Percentiles rank a stretch among this genome's conserved stretches.
Evolutionary conservation across 2,329 filamentous ascomycete species (phyloP).

Genomic region (Fusarium sp.): DNA sequence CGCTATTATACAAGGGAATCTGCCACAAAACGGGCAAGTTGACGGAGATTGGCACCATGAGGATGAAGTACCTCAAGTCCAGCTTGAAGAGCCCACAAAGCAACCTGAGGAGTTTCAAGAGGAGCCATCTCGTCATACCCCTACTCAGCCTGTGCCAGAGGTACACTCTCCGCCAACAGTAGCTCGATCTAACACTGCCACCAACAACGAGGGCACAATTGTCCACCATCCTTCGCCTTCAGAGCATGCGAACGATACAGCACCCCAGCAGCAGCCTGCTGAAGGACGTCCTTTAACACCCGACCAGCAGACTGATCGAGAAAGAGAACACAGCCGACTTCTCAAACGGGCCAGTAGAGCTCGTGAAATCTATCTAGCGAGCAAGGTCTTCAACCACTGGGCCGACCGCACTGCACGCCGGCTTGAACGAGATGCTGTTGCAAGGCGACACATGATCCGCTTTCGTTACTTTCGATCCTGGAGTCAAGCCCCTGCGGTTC

Average conservation of each 20-base stretch:
- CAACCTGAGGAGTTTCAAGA: constrained; percentile 10
- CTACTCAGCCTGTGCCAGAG: constrained; percentile 1
- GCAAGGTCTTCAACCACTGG: constrained; percentile 68
- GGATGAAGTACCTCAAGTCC: constrained; percentile 7
- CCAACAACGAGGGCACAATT: constrained; percentile 23
- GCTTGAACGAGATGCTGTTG: constrained; percentile 75
- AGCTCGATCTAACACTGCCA: constrained; percentile 8
- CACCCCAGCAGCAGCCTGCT: constrained; percentile 4
- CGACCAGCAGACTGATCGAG: constrained; percentile 11
- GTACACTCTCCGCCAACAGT: constrained; percentile 12
- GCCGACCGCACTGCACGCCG: constrained; percentile 75
- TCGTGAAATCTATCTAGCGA: constrained; percentile 73
- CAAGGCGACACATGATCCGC: constrained; percentile 79
- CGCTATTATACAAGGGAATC: constrained; percentile 17
- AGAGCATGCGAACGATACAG: constrained; percentile 10
- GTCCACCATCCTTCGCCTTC: constrained; percentile 11
- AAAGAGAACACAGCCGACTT: constrained; percentile 43
- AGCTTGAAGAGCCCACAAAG: constrained; percentile 5
- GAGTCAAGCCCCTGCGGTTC: constrained; percentile 54
- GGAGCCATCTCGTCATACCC: constrained; percentile 5
- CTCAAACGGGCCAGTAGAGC: constrained; percentile 72
- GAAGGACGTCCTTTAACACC: constrained; percentile 30
- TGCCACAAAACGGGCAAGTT: neutral
- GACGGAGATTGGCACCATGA: constrained; percentile 11
- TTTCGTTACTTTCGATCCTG: constrained; percentile 61